Evolutionary conservation across 345 rosid species (phyloP).

Genomic region (Citrus sp.): DNA sequence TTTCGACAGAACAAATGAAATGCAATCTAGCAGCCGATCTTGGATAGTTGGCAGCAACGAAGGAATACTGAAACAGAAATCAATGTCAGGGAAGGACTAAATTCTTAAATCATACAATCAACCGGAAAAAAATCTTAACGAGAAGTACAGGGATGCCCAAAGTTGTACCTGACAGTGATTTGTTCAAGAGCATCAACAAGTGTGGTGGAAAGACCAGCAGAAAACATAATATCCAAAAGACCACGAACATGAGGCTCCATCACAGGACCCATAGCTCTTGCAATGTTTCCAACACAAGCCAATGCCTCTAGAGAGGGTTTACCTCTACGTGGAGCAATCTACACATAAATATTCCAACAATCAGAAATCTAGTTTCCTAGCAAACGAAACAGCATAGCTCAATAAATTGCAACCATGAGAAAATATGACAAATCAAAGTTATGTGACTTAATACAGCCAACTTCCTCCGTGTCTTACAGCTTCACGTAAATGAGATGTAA

Average conservation of each 20-base stretch:
- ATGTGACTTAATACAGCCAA: background rate
- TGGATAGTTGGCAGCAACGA: constrained; percentile 82
- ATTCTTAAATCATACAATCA: constrained; percentile 3
- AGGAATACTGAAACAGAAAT: constrained; percentile 69
- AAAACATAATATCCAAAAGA: constrained; percentile 83
- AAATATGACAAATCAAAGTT: constrained; percentile 11
- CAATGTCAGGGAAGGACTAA: background rate
- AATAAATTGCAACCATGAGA: constrained; percentile 7
- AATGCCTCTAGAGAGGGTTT: constrained; percentile 94
- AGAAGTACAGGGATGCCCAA: constrained; percentile 12
- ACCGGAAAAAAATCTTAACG: background rate
- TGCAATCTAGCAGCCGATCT: constrained; percentile 75
- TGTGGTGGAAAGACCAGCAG: constrained; percentile 78
- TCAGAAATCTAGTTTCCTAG: constrained; percentile 7
- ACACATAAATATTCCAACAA: constrained; percentile 20
- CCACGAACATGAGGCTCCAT: constrained; percentile 83
- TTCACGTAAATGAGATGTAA: constrained; percentile 83
- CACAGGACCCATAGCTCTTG: constrained; percentile 87
- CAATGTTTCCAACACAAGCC: constrained; percentile 95
- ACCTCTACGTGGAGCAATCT: constrained; percentile 99
- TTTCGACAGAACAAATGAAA: constrained; percentile 83
- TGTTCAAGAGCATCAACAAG: constrained; percentile 91
- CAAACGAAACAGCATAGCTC: constrained; percentile 4
- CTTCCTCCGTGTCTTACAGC: constrained; percentile 55
- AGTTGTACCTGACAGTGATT: constrained; percentile 65